phyloP scores from a whole-genome alignment of 2,329 filamentous ascomycete genomes.

The Pseudogymnoascus sp. region DNA sequence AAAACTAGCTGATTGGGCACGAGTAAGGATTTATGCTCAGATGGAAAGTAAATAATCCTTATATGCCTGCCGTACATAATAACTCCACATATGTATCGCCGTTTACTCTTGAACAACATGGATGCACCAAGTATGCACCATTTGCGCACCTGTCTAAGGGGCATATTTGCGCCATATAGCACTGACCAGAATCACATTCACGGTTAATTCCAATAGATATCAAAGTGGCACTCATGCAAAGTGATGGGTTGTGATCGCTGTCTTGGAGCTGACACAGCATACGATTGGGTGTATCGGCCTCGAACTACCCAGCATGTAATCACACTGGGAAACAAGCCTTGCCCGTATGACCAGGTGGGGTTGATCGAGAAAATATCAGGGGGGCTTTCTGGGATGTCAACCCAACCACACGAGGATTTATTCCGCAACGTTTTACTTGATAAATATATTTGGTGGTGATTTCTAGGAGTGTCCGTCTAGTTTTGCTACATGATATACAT shows the following conservation, averaged over 20 bases:
- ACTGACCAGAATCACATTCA: neutral
- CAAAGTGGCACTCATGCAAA: conserved; percentile 4
- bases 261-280: conserved; percentile 2
- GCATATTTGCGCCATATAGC: neutral
- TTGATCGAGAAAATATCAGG: neutral
- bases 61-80: conserved; percentile 1
- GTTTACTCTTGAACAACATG: conserved; percentile 1
- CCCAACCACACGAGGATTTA: neutral
- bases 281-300: neutral
- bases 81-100: conserved; percentile 5
- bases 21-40: neutral
- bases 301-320: neutral
- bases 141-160: too few species aligned
- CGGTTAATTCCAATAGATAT: neutral
- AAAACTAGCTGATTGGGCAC: neutral
- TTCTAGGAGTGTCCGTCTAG: conserved; percentile 6
- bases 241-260: neutral
- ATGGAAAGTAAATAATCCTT: neutral
- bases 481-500: conserved; percentile 6
- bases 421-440: neutral
- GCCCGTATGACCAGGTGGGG: conserved; percentile 2
- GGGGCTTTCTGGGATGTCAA: neutral
- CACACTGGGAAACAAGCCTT: conserved; percentile 4
- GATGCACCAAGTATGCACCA: neutral
- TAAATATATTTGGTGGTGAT: conserved; percentile 6